These are phyloP conservation scores for Dothideomycetidae sp. DNA, from an alignment of 2,329 filamentous ascomycete species.

Conservation along the genomic window DNA sequence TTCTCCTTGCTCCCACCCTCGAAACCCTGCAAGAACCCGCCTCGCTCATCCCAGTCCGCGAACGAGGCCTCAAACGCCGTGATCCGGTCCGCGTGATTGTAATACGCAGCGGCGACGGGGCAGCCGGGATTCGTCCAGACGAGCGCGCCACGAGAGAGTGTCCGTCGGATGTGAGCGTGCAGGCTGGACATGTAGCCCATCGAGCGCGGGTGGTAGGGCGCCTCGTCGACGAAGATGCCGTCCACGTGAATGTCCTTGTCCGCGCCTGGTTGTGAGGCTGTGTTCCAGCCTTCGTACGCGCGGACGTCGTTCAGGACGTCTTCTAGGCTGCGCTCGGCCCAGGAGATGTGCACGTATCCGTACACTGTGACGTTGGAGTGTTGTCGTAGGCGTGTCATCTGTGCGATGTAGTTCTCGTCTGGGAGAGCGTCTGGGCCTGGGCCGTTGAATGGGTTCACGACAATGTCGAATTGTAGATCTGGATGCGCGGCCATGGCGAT, in stretches of 20 bases:
- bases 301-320: constrained; percentile 14
- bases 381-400: constrained; percentile 15
- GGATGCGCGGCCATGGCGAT: constrained; percentile 12
- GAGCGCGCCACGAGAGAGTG: constrained; percentile 11
- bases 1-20: constrained; percentile 8
- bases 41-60: constrained; percentile 9
- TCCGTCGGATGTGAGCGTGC: constrained; percentile 10
- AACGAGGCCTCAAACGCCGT: constrained; percentile 15
- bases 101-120: constrained; percentile 13
- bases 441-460: constrained; percentile 13
- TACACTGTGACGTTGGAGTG: constrained; percentile 17
- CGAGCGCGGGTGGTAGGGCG: constrained; percentile 12
- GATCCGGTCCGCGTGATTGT: constrained; percentile 15
- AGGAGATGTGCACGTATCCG: constrained; percentile 20
- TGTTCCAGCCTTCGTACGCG: constrained; percentile 14
- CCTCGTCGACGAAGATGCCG: constrained; percentile 21
- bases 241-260: constrained; percentile 15
- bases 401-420: constrained; percentile 16
- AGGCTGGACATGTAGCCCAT: constrained; percentile 14
- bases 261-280: constrained; percentile 5
- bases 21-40: constrained; percentile 8
- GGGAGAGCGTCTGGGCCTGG: constrained; percentile 13
- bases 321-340: constrained; percentile 14
- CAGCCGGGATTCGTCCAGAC: constrained; percentile 16
- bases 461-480: constrained; percentile 10